A percentile compares a stretch with the other conserved stretches of the same genome.
phyloP scores from a whole-genome alignment of 1,284 basidiomycete genomes.

The Amylostereum chailletii region DNA sequence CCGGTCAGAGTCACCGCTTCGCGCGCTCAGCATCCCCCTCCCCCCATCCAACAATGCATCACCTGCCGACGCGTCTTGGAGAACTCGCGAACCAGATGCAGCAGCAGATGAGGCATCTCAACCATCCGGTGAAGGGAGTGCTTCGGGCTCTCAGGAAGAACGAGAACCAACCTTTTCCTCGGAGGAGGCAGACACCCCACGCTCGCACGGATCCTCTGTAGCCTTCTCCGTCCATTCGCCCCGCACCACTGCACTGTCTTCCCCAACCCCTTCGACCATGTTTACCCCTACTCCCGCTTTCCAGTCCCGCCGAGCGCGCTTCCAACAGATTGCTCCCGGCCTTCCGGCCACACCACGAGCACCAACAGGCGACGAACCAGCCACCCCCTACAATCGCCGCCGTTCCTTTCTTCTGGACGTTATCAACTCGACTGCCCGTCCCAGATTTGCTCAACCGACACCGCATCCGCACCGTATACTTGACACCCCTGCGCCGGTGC shows the following conservation, averaged over 20 bases:
- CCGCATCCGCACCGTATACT: constrained; percentile 43
- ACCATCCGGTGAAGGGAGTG: background rate
- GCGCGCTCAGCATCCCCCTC: constrained; percentile 40
- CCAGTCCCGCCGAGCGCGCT: constrained; percentile 49
- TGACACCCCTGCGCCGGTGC: constrained; percentile 1
- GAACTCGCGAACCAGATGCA: constrained; percentile 4
- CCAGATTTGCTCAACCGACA: constrained; percentile 53
- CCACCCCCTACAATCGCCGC: constrained; percentile 61
- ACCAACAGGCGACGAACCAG: constrained; percentile 17
- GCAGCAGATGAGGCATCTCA: constrained; percentile 5
- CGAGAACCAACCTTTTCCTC: constrained; percentile 65
- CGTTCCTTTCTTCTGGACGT: constrained; percentile 70
- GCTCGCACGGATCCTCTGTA: background rate
- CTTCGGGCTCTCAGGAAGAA: constrained; percentile 8
- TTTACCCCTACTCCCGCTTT: constrained; percentile 60
- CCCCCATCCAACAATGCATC: constrained; percentile 48
- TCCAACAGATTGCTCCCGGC: constrained; percentile 30
- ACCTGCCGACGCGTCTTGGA: constrained; percentile 22
- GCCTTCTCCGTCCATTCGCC: constrained; percentile 10
- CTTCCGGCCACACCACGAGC: constrained; percentile 13
- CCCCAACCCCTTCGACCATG: constrained; percentile 22
- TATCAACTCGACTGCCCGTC: constrained; percentile 70
- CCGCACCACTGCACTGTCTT: constrained; percentile 33
- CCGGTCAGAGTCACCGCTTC: constrained; percentile 36
- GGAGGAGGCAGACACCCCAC: constrained; percentile 22